Conservation (phyloP, 2,329 filamentous ascomycete species). For the Pestalotiopsis sp. region DNA sequence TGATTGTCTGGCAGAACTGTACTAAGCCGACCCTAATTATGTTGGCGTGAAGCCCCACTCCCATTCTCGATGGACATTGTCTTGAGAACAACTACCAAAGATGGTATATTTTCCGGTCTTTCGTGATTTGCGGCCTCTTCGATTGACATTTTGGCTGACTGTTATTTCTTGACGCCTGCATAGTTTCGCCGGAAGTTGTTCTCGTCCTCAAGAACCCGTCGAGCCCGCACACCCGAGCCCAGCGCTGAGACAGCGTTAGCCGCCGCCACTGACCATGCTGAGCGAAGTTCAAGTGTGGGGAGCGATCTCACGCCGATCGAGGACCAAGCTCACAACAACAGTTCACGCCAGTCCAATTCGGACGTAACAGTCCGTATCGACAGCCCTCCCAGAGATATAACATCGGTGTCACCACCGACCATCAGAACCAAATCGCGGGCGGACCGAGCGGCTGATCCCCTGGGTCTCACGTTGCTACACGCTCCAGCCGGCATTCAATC, state of each 20-base stretch:
- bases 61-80: not conserved
- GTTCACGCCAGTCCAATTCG: not conserved
- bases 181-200: constrained; percentile 1
- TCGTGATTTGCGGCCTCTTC: not conserved
- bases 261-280: not conserved
- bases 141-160: not conserved
- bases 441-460: not conserved
- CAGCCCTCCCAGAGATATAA: not conserved
- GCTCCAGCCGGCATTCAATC: not conserved
- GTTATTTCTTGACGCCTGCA: not conserved
- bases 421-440: not conserved
- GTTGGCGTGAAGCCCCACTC: not conserved
- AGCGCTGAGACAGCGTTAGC: not conserved
- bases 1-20: not conserved
- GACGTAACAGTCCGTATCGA: not conserved
- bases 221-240: not conserved
- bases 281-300: not conserved
- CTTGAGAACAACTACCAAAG: not conserved
- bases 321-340: not conserved
- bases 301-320: not conserved
- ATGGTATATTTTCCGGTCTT: not conserved
- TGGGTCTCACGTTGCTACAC: constrained; percentile 1
- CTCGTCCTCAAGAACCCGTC: not conserved
- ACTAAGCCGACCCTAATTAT: not conserved
- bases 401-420: not conserved